phyloP scores from a whole-genome alignment of 2,329 filamentous ascomycete genomes.

The Penicillium sp. region DNA sequence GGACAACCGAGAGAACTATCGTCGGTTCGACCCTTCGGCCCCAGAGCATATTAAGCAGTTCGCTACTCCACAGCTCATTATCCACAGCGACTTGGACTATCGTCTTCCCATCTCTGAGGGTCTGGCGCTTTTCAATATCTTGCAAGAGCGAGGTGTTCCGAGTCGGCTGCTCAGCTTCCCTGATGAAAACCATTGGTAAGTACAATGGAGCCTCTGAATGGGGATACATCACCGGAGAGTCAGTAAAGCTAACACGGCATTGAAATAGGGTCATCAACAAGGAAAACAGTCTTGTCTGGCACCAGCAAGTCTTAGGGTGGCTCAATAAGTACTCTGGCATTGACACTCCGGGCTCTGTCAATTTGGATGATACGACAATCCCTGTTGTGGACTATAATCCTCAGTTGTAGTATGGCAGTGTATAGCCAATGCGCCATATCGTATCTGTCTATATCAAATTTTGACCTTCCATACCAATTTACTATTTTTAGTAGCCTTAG shows the following conservation, averaged over 20 bases:
- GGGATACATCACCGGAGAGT: not conserved
- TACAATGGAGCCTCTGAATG: not conserved
- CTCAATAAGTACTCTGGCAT: conserved; percentile 53
- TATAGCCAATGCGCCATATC: no score
- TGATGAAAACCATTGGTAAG: conserved; percentile 62
- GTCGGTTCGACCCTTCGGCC: conserved; percentile 63
- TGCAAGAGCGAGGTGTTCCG: conserved; percentile 69
- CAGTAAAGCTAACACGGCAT: not conserved
- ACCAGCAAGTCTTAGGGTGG: conserved; percentile 76
- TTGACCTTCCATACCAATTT: no score
- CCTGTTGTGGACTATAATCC: conserved; percentile 33
- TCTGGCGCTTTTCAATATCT: conserved; percentile 73
- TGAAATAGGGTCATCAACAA: conserved; percentile 68
- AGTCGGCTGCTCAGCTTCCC: conserved; percentile 77
- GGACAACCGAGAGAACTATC: conserved; percentile 59
- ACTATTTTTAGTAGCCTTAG: no score
- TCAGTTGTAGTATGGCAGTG: not conserved
- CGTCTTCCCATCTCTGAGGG: conserved; percentile 80
- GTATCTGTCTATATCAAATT: no score
- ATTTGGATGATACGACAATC: conserved; percentile 30
- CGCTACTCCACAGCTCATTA: conserved; percentile 76
- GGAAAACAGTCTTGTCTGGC: conserved; percentile 88
- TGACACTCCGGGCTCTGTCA: conserved; percentile 29
- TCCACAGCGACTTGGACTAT: conserved; percentile 84
- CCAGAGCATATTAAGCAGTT: conserved; percentile 63